Percentiles rank a stretch among this genome's conserved stretches.
Evolutionary conservation across 2,329 filamentous ascomycete genomes (phyloP).

Genomic region (Botrytis fabae): DNA sequence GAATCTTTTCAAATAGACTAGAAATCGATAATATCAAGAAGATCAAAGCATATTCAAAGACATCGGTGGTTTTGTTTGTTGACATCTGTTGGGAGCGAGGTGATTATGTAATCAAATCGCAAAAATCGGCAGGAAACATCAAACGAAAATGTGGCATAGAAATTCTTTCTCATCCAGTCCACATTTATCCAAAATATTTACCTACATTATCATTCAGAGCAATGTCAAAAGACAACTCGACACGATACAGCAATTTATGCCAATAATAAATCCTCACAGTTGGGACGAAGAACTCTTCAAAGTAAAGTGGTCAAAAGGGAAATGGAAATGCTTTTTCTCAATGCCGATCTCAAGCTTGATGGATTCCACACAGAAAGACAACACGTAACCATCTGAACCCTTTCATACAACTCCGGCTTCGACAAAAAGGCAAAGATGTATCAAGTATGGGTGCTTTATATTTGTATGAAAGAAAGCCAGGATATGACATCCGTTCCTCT

Average conservation of each 20-base stretch:
- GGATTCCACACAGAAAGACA: background rate
- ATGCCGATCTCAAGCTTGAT: background rate
- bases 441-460: background rate
- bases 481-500: background rate
- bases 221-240: background rate
- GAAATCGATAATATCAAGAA: background rate
- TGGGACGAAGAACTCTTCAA: background rate
- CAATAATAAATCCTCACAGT: background rate
- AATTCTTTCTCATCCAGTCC: background rate
- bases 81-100: background rate
- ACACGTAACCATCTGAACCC: background rate
- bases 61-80: background rate
- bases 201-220: background rate
- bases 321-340: background rate
- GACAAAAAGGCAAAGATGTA: background rate
- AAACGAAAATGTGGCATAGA: slow-evolving; percentile 1
- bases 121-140: background rate
- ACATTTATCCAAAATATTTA: background rate
- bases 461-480: background rate
- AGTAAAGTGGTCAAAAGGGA: too few species aligned
- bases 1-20: background rate
- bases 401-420: too few species aligned
- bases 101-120: background rate
- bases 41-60: background rate
- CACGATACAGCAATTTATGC: background rate